Evolutionary conservation across 2,329 filamentous ascomycete genomes (phyloP), one percentile per base, ranked within the genome.

Genomic region (Trematosphaeria pertusa): DNA sequence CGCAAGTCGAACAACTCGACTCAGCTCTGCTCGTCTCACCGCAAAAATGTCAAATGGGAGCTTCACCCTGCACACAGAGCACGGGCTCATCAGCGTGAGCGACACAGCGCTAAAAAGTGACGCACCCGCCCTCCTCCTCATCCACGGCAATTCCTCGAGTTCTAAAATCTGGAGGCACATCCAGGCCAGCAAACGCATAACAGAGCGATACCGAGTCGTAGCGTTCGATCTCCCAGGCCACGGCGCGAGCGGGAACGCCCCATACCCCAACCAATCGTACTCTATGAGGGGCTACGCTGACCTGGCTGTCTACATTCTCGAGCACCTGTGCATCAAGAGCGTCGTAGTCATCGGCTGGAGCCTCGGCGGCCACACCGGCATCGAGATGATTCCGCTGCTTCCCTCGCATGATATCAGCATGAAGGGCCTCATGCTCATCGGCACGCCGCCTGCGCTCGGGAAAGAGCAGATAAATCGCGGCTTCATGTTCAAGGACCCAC

Each of bases 181-280:
- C 31, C 37, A 66, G 40, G 24, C 48, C 6, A 56, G 47, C 7
- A 21, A 49, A 0, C 17, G 38, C 7, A 41, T 65, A 20, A 49
- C 48, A 1, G 11, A 40, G n/a, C 20, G 21, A 1, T 55, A 56
- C 46, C 61, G 59, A 33, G 37, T 67, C 37, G 42, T 72, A 8
- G 42, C 67, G 8, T 59, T 71, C 43, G 66, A 69, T 46, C 62
- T 70, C 30, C 69, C 69, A 19, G 69, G 69, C 48, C 69, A 72
- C 39, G 69, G 69, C 39, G 50, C 56, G 10, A 59, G 52, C 24
- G 55, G 47, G 37, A 59, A 71, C 28, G 64, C 69, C 8, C 55
- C 57, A 2, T 37, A 62, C 24, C 62, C 65, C 0, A 34, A 51
- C 2, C 42, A 28, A 1, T 52, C 50, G 10, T 72, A 71, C 54